Percentiles rank a stretch among this genome's conserved stretches.
Evolutionary conservation across 129 eudicot species (phyloP).

Genomic region (Logfia minima): DNA sequence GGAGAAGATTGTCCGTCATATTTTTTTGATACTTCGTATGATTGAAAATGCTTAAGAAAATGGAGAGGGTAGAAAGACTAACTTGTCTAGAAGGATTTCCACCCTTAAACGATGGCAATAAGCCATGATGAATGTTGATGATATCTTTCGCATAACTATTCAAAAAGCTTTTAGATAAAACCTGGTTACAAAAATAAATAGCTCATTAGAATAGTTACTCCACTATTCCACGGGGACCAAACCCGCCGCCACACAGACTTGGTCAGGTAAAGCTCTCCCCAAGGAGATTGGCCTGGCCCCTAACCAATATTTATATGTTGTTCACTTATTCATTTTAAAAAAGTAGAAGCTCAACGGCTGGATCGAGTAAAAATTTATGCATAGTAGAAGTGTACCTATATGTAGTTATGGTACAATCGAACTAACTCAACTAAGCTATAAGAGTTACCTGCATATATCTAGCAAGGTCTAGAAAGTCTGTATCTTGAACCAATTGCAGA

Average conservation of each 20-base stretch:
- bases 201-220: slow-evolving; percentile 3
- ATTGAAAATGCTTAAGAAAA: slow-evolving; percentile 1
- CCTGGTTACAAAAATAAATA: slow-evolving; percentile 36
- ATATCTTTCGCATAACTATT: slow-evolving; percentile 66
- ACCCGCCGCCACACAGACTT: too few species aligned
- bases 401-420: background rate
- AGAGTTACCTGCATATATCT: slow-evolving; percentile 95
- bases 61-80: background rate
- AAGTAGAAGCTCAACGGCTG: background rate
- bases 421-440: slow-evolving; percentile 2
- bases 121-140: slow-evolving; percentile 95
- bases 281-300: too few species aligned
- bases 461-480: slow-evolving; percentile 93
- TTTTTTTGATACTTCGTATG: slow-evolving; percentile 7
- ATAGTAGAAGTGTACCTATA: background rate
- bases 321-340: background rate
- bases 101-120: slow-evolving; percentile 94
- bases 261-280: too few species aligned
- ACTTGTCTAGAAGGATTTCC: slow-evolving; percentile 93
- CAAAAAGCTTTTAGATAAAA: slow-evolving; percentile 71
- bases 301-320: background rate
- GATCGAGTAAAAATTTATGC: background rate
- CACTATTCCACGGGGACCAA: too few species aligned
- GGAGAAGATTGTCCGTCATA: background rate
- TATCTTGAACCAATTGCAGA: slow-evolving; percentile 69